Evolutionary conservation across 1,139 yeast species (phyloP), one percentile per base, ranked within the genome.

Genomic region (Kluyveromyces sp.): DNA sequence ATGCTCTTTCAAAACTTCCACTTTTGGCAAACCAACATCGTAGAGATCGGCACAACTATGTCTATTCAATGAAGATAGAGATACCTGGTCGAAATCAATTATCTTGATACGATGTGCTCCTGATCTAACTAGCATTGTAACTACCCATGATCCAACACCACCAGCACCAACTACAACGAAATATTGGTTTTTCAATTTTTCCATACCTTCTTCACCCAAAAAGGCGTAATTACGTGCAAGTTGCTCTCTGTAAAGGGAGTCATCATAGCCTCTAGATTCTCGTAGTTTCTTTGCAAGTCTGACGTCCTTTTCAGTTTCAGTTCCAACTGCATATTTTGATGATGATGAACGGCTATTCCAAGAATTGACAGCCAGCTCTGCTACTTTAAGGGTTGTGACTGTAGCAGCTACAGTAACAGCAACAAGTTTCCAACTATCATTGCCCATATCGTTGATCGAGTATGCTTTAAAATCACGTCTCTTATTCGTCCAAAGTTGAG

Each of bases 81-180:
- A 82, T 34, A 92, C 97, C 67, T 92, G 98, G 66, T 92, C 98
- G 63, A 92, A 92, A 67, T 92, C 98, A 50, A 92, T 81, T 51
- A 92, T 75, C 56, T 90, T 76, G 46, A 92, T 67, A 49, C 77
- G 76, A 15, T 83, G 82, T 34, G 90, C 83, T 7, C 98, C 98
- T 6, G 96, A 85, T 57, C 98, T 78, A 1, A 86, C 86, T 49
- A 92, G 73, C 88, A 94, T 88, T 2, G 96, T 84, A 5, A 89
- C 84, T 7, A 84, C 96, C 94, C 96, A 90, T 0, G 97, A 89
- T 2, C 98, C 98, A 34, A 92, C 98, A 41, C 98, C 98, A 45
- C 98, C 98, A 7, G 92, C 95, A 30, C 98, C 98, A n/a, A 92
- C 96, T 21, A 92, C 85, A 3, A 88, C 83, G 2, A 92, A 78